Evolutionary conservation across 805 yeast species (phyloP).

Genomic region (Monosporozyma yasuniensis): DNA sequence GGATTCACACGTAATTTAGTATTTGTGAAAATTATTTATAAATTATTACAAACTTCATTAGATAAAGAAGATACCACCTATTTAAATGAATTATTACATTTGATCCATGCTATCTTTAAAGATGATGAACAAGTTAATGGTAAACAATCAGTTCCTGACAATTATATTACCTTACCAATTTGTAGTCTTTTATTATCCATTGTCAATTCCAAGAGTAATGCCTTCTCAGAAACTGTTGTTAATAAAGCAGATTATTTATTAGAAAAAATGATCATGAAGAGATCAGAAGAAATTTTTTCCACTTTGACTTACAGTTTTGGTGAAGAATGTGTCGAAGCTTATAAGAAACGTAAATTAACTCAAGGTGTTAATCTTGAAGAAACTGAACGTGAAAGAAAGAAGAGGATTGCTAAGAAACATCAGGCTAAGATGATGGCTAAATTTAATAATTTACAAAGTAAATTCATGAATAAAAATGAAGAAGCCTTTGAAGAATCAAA

Average conservation of each 20-base stretch:
- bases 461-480: slow-evolving; percentile 52
- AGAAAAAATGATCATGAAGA: slow-evolving; percentile 42
- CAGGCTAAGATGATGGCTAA: slow-evolving; percentile 53
- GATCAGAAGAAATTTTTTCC: slow-evolving; percentile 39
- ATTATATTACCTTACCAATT: slow-evolving; percentile 46
- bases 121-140: slow-evolving; percentile 43
- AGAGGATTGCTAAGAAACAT: slow-evolving; percentile 50
- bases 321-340: slow-evolving; percentile 40
- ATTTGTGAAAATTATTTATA: slow-evolving; percentile 50
- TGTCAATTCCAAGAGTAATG: slow-evolving; percentile 34
- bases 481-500: slow-evolving; percentile 29
- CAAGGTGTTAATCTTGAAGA: slow-evolving; percentile 35
- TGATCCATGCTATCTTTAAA: slow-evolving; percentile 53
- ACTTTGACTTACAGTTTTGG: slow-evolving; percentile 52
- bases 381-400: slow-evolving; percentile 46
- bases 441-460: slow-evolving; percentile 64
- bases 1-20: slow-evolving; percentile 41
- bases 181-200: slow-evolving; percentile 47
- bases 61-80: slow-evolving; percentile 44
- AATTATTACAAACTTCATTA: slow-evolving; percentile 46
- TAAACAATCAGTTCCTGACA: slow-evolving; percentile 32
- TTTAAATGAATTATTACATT: slow-evolving; percentile 53
- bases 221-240: slow-evolving; percentile 39
- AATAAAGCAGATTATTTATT: slow-evolving; percentile 51
- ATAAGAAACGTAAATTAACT: slow-evolving; percentile 39